phyloP scores from a whole-genome alignment of 192 early-diverging fungal species.

The Linnemannia schmuckeri region DNA sequence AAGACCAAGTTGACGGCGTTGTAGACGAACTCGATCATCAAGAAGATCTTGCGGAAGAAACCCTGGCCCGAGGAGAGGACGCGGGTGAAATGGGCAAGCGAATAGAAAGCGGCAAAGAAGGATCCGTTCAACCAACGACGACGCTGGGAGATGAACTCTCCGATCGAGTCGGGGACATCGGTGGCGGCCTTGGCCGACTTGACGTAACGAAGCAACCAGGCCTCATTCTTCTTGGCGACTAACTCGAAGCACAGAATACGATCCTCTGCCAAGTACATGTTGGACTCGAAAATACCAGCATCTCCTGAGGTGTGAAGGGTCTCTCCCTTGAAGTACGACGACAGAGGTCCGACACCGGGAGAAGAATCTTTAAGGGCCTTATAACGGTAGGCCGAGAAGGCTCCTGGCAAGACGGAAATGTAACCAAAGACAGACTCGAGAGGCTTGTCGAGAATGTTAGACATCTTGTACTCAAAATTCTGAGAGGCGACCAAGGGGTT shows the following conservation, averaged over 20 bases:
- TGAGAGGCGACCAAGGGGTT: constrained; percentile 94
- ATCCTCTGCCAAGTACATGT: constrained; percentile 94
- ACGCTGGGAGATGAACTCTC: constrained; percentile 93
- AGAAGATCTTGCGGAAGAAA: constrained; percentile 77
- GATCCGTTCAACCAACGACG: constrained; percentile 95
- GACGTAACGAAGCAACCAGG: constrained; percentile 89
- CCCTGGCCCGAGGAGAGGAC: constrained; percentile 82
- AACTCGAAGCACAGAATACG: constrained; percentile 96
- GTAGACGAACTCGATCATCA: constrained; percentile 84
- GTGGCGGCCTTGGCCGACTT: constrained; percentile 90
- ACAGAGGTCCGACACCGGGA: constrained; percentile 71
- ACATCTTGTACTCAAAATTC: constrained; percentile 99
- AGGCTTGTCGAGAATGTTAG: constrained; percentile 96
- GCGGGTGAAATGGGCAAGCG: constrained; percentile 79
- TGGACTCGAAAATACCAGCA: constrained; percentile 83
- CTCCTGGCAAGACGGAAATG: constrained; percentile 95
- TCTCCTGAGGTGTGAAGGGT: constrained; percentile 81
- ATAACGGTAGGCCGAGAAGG: constrained; percentile 95
- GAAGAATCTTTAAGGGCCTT: constrained; percentile 81
- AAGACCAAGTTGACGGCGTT: constrained; percentile 86
- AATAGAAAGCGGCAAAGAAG: constrained; percentile 93
- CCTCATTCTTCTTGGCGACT: constrained; percentile 83
- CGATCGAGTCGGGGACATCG: constrained; percentile 88
- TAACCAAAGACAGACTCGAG: constrained; percentile 96
- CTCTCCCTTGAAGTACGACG: constrained; percentile 94